Evolutionary conservation across 192 early-diverging fungal genomes (phyloP).

Genomic region (Chytriomyces sp.): DNA sequence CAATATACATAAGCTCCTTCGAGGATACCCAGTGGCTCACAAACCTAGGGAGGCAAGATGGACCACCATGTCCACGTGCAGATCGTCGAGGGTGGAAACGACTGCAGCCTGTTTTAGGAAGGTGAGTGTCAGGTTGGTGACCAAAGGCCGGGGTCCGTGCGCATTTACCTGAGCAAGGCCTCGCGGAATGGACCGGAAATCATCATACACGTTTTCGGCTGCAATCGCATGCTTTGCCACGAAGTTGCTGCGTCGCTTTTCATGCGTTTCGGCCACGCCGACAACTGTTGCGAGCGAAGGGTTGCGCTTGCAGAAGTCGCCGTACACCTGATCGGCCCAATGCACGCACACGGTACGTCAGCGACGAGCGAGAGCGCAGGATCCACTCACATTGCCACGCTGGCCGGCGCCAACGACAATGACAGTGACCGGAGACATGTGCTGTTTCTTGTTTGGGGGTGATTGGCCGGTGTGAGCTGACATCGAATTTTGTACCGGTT

Average conservation of each 20-base stretch:
- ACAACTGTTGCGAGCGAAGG: constrained; percentile 50
- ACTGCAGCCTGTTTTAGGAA: constrained; percentile 26
- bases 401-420: constrained; percentile 54
- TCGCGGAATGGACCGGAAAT: constrained; percentile 35
- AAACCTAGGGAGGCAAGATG: constrained; percentile 46
- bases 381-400: constrained; percentile 39
- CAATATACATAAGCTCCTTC: too few species aligned
- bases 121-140: too few species aligned
- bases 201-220: constrained; percentile 45
- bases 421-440: constrained; percentile 37
- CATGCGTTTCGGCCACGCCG: constrained; percentile 52
- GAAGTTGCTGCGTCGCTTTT: constrained; percentile 36
- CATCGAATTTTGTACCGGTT: too few species aligned
- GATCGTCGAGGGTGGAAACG: constrained; percentile 50
- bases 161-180: too few species aligned
- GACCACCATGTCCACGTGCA: constrained; percentile 53
- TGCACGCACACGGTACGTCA: too few species aligned
- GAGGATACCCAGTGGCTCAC: too few species aligned
- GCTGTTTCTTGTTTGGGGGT: not conserved
- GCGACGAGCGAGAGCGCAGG: not conserved
- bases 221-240: constrained; percentile 28
- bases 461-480: too few species aligned
- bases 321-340: constrained; percentile 43
- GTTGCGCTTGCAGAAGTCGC: constrained; percentile 37
- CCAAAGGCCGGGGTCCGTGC: too few species aligned